Evolutionary conservation across 2,329 filamentous ascomycete genomes (phyloP), one percentile per base, ranked within the genome.

Genomic region (Penicillium polonicum): DNA sequence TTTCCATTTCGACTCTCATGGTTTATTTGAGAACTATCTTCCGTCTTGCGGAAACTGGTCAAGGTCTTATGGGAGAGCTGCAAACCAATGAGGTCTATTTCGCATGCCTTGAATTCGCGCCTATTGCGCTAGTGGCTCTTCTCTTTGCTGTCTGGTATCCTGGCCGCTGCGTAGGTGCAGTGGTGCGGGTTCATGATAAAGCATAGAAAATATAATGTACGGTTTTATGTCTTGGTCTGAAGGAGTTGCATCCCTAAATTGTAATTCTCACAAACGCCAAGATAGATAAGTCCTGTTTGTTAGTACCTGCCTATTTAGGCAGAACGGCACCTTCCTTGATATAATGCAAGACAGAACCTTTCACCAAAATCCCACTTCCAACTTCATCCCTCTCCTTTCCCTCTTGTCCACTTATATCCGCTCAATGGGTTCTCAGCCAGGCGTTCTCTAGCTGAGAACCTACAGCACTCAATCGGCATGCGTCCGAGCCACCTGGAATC

Each of bases 31-130:
- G 60, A n/a, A 62, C 60, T 13, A 52, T 60, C 15, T 62, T 62
- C 44, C 58, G 60, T 46, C 60, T 62, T 29, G 53, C 52, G 3
- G 60, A 62, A 46, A 62, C 60, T 2, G 49, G 50, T 0, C 58
- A 62, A 25, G 58, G 60, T 35, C 46, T 61, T 0, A 60, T 57
- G 23, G 58, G 58, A 15, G 60, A 61, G 23, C 19, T 62, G 17
- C 60, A 59, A 12, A 59, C 49, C 1, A 43, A 59, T 10, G 60
- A 62, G 19, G 55, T 62, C 12, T 62, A 57, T 25, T 62, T 62
- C 29, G 60, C 58, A 13, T 61, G 60, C 23, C 60, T 62, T 35
- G 60, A 62, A 33, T 62, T 62, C 12, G 58, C 60, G n/a, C 60
- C 60, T 27, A 53, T 62, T n/a, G 58, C 60, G 15, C 42, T 62